Evolutionary conservation across 225 moss, liverwort and hornwort species (phyloP).

Genomic region (Climacium dendroides): DNA sequence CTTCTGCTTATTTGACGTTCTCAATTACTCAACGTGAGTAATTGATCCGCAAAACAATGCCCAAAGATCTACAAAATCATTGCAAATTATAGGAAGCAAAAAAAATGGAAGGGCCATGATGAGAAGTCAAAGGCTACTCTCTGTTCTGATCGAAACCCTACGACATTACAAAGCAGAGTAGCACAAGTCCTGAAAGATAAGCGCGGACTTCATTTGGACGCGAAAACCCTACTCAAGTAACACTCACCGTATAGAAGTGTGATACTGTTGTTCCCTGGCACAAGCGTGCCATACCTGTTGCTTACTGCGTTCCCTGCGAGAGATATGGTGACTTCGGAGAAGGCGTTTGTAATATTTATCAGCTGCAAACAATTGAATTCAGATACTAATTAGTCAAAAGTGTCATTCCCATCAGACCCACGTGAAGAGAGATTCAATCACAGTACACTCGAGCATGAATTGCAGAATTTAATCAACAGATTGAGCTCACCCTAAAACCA

Average conservation of each 20-base stretch:
- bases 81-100: neutral
- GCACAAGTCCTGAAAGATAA: neutral
- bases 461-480: neutral
- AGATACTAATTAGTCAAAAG: neutral
- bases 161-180: neutral
- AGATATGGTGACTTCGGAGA: slow-evolving; percentile 44
- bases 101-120: neutral
- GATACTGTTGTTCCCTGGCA: slow-evolving; percentile 30
- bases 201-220: neutral
- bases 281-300: slow-evolving; percentile 52
- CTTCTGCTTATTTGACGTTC: neutral
- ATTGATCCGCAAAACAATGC: neutral
- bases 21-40: neutral
- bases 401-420: neutral
- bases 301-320: slow-evolving; percentile 48
- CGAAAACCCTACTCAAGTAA: neutral
- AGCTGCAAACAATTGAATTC: slow-evolving; percentile 25
- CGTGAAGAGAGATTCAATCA: neutral
- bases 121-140: neutral
- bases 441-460: neutral
- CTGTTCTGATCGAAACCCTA: neutral
- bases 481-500: slow-evolving; percentile 31
- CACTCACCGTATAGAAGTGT: slow-evolving; percentile 69
- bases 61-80: neutral
- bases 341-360: slow-evolving; percentile 22